Base-by-base conservation (phyloP, 208 protist species). In the Tritrichomonas foetus region DNA sequence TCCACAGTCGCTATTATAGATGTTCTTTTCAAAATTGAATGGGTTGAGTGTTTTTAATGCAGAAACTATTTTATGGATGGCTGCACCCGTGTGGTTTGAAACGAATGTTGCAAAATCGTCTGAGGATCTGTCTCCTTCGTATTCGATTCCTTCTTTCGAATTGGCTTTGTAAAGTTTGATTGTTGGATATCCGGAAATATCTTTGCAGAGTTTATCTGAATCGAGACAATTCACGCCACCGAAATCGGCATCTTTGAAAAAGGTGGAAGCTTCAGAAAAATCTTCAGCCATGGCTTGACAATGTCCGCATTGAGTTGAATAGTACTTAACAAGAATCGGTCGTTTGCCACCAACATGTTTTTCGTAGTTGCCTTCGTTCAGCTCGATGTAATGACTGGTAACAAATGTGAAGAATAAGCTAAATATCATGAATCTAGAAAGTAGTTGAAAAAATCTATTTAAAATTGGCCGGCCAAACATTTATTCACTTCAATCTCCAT, bases 271-370 rank as follows among this genome's bases (percentile, higher is more conserved):
- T 57, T 89, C 78, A 5, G 25, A 25, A 36, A 89, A 89, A 57
- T 53, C 78, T 57, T 53, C 78, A 22, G 78, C 47, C 78, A 89
- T 89, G 0, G 9, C 25, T 53, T 57, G 47, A n/a, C 78, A 89
- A 57, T 89, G 78, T 57, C n/a, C n/a, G n/a, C 78, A 89, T 44
- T 25, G 33, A 39, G 41, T n/a, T 39, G n/a, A 44, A n/a, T 55
- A 89, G n/a, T 57, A 89, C 47, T 89, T 89, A 89, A 89, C 30
- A 30, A 89, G 39, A 39, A 39, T 39, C 57, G 78, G 78, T 22
- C 41, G 47, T 9, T 53, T 14, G 20, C 41, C 41, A 11, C 41
- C 78, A 50, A 89, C 20, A 16, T 47, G 2, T 39, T 57, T 57
- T 5, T 30, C 64, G 8, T 57, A 57, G 78, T 61, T 89, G 0